phyloP scores from a whole-genome alignment of 1,284 basidiomycete genomes.

The Porogramme epimiltina region DNA sequence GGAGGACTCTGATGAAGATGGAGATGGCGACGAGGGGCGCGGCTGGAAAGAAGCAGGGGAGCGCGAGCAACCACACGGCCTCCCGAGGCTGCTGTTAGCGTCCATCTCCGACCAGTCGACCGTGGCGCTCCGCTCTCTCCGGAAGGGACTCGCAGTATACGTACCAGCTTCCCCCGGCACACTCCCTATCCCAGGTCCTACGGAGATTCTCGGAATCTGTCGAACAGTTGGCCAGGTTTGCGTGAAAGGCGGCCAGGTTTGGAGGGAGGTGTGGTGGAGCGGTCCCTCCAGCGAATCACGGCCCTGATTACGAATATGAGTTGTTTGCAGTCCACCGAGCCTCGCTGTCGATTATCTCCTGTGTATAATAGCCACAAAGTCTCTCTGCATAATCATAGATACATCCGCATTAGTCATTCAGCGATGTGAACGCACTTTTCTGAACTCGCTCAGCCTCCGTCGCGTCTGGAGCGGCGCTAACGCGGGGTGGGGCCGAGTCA shows the following conservation, averaged over 20 bases:
- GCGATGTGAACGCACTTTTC: no score
- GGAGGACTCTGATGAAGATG: not conserved
- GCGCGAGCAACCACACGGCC: conserved; percentile 14
- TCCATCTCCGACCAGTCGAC: conserved; percentile 20
- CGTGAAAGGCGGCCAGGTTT: conserved; percentile 22
- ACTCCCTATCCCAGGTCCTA: conserved; percentile 7
- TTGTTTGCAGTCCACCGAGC: no score
- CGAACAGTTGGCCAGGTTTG: conserved; percentile 22
- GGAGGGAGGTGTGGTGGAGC: conserved; percentile 22
- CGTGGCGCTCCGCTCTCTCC: conserved; percentile 23
- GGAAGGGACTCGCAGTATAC: conserved; percentile 20
- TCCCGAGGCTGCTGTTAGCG: conserved; percentile 22
- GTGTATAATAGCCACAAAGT: no score
- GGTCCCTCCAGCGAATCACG: no score
- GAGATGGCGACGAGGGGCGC: not conserved
- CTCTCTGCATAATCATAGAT: no score
- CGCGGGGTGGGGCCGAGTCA: not conserved
- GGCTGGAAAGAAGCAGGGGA: not conserved
- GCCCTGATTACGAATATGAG: no score
- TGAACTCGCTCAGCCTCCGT: no score
- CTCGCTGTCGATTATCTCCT: no score
- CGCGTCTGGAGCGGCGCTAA: no score
- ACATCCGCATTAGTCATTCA: no score
- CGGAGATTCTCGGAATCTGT: conserved; percentile 16
- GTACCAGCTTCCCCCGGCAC: conserved; percentile 3